Base-by-base conservation (phyloP, 805 yeast genomes). In the Candida nitratophila region DNA sequence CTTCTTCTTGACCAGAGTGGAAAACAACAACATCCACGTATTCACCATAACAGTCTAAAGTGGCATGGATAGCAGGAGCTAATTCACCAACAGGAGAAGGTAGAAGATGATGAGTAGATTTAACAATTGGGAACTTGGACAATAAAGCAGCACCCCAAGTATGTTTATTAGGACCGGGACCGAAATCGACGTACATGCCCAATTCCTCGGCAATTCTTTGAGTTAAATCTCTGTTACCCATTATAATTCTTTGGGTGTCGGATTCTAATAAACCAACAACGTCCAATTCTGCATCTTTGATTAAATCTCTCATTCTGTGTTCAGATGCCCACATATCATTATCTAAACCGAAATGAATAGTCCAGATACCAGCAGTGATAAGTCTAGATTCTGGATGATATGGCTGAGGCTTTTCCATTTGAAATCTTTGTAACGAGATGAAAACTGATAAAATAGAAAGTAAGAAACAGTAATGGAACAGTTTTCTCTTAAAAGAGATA, bases 1-100 rank as follows among this genome's bases (percentile, higher is more conserved):
- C 99, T 69, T 93, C 98, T 63, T 93, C 98, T 67, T 93, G 99
- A 4, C 99, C 99, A 38, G 93, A 80, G 63, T 93, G 99, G 85
- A 93, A 93, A 21, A 93, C 99, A 46, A 93, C 91, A 21, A 93
- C 86, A 61, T 93, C 99, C 6, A 93, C 86, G 19, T 71, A 60
- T 55, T 81, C 83, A 12, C 96, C 96, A 64, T 89, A 90, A 32
- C 93, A 85, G 52, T 89, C 91, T 49, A 93, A 69, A 1, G 97
- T 91, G 2, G 99, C 99, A 62, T 86, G 96, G 52, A 93, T 93
- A 1, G 97, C 98, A 4, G 99, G 99, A 0, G 99, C 99, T 43
- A 93, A 72, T 69, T 93, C 99, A 16, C 99, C 99, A 29, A 86
- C 96, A 2, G 99, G 99, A 7, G 96, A 86, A 4, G 99, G 99